phyloP scores from a whole-genome alignment of 2,329 filamentous ascomycete genomes.

The Albifimbria verrucaria region DNA sequence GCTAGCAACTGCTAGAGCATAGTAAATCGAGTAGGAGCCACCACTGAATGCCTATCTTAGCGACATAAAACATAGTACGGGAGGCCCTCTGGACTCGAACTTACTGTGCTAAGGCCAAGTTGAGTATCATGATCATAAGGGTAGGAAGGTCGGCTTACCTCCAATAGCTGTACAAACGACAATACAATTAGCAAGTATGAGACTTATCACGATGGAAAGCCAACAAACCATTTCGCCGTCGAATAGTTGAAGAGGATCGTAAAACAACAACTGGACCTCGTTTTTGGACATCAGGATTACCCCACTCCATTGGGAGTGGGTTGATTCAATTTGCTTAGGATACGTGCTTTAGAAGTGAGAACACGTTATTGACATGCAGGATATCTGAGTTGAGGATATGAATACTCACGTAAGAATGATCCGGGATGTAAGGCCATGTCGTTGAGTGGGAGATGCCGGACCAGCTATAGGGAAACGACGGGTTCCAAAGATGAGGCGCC shows the following conservation, averaged over 20 bases:
- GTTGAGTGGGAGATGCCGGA: slow-evolving; percentile 29
- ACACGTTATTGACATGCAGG: slow-evolving; percentile 6
- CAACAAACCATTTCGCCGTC: slow-evolving; percentile 71
- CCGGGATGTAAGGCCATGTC: slow-evolving; percentile 48
- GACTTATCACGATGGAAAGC: too few relatives aligned
- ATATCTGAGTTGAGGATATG: neutral
- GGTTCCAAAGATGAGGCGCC: slow-evolving; percentile 9
- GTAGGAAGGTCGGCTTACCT: slow-evolving; percentile 38
- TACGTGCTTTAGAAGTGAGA: slow-evolving; percentile 59
- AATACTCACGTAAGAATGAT: slow-evolving; percentile 51
- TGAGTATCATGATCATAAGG: slow-evolving; percentile 21
- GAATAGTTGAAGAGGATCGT: slow-evolving; percentile 69
- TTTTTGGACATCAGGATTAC: slow-evolving; percentile 67
- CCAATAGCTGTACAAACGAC: slow-evolving; percentile 44
- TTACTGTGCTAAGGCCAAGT: slow-evolving; percentile 28
- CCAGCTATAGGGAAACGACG: slow-evolving; percentile 18
- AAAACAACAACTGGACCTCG: slow-evolving; percentile 89
- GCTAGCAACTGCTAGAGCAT: slow-evolving; percentile 87
- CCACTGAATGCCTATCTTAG: slow-evolving; percentile 43
- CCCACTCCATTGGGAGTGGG: slow-evolving; percentile 86
- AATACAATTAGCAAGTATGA: slow-evolving; percentile 7
- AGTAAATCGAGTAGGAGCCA: slow-evolving; percentile 94
- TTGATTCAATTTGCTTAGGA: slow-evolving; percentile 90
- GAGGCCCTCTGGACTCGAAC: slow-evolving; percentile 5
- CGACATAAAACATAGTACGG: neutral